Evolutionary conservation across 495 filamentous ascomycete species (phyloP), one percentile per base, ranked within the genome.

Genomic region (Talaromyces nanjingensis): DNA sequence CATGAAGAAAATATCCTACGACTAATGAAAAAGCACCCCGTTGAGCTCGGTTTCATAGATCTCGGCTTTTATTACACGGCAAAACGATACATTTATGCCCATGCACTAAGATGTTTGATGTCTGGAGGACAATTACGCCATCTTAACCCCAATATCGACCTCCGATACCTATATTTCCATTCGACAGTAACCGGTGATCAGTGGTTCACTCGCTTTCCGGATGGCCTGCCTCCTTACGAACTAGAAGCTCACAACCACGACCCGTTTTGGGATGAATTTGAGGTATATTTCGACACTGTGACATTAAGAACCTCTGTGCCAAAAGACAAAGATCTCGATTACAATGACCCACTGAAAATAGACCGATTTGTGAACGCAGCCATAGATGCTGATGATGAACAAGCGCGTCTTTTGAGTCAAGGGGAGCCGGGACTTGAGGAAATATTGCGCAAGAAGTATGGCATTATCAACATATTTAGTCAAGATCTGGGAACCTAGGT

Each of bases 51-150:
- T 24, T 16, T 54, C 3, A 22, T 54, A 8, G 49, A 54, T 24
- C 47, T 18, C 55, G 55, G 60, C 34, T 56, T 49, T 61, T 57
- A 62, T 64, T n/a, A 55, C 49, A 60, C 25, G 8, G 5, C 22
- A 57, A 58, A 37, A 45, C 62, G 49, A 54, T 25, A 25, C 20
- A 18, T 49, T 9, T 49, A 49, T 9, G 45, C 18, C n/a, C 45
- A 49, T 12, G 18, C 45, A 12, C 45, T 20, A 7, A 49, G 45
- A 20, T 49, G 18, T 49, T 20, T 49, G n/a, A 49, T 49, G 6
- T 18, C 45, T 18, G 45, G 18, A 49, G 45, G 45, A 49, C 45
- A 22, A 6, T 42, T 42, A 42, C 37, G 14, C 37, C 37, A 9
- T 42, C 37, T 42, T 9, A 42, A 3, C 37, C 11, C 12, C 37